Evolutionary conservation across 2,329 filamentous ascomycete species (phyloP).

Genomic region (Claviceps fusiformis): DNA sequence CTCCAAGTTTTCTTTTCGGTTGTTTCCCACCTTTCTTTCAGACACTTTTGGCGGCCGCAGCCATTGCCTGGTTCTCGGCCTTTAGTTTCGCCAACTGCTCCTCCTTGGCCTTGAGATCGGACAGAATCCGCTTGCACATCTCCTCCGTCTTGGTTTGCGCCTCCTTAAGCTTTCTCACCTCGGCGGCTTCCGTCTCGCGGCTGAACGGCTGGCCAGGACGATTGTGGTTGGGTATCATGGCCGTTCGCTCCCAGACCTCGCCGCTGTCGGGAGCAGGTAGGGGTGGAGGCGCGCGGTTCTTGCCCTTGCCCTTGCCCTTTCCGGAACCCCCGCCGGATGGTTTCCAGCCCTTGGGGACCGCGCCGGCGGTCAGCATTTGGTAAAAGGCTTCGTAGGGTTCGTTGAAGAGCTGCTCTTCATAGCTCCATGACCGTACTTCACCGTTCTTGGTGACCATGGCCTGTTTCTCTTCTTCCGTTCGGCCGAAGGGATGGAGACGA

Average conservation of each 20-base stretch:
- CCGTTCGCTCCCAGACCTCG: slow-evolving; percentile 51
- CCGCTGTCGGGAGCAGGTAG: slow-evolving; percentile 26
- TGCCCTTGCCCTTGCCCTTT: slow-evolving; percentile 38
- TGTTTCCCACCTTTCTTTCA: slow-evolving; percentile 11
- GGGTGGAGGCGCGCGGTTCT: slow-evolving; percentile 26
- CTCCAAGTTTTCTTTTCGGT: too few species aligned
- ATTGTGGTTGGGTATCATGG: slow-evolving; percentile 58
- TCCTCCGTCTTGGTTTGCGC: slow-evolving; percentile 51
- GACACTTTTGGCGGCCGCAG: slow-evolving; percentile 15
- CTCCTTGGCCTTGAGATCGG: slow-evolving; percentile 51
- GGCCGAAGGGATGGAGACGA: slow-evolving; percentile 79
- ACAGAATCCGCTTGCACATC: slow-evolving; percentile 44
- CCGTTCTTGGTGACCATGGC: slow-evolving; percentile 42
- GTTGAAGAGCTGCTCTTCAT: slow-evolving; percentile 95
- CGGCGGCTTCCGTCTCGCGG: slow-evolving; percentile 51
- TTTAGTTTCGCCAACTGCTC: slow-evolving; percentile 46
- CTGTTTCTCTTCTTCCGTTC: slow-evolving; percentile 60
- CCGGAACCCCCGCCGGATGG: slow-evolving; percentile 29
- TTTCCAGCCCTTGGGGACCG: slow-evolving; percentile 36
- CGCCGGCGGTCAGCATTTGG: slow-evolving; percentile 67
- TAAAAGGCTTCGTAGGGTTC: slow-evolving; percentile 91
- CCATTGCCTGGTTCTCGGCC: slow-evolving; percentile 37
- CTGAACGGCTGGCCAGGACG: slow-evolving; percentile 60
- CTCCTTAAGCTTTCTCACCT: slow-evolving; percentile 46
- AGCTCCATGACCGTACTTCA: slow-evolving; percentile 64